A percentile compares a stretch with the other conserved stretches of the same genome.
Evolutionary conservation across 495 filamentous ascomycete species (phyloP).

Genomic region (Penicillium coffeae): DNA sequence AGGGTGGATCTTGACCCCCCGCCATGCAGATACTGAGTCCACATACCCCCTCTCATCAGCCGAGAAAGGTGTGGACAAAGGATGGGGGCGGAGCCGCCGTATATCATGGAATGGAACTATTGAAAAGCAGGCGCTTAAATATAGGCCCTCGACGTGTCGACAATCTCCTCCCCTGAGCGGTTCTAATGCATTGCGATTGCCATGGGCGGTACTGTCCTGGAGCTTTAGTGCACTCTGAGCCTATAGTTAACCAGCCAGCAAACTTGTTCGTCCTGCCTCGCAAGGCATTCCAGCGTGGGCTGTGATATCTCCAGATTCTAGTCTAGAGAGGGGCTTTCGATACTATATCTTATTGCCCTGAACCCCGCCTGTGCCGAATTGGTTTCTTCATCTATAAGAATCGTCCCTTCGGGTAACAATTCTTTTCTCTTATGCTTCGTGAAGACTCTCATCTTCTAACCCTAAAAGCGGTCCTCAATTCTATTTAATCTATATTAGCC

Average conservation of each 20-base stretch:
- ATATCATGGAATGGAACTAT: conserved; percentile 21
- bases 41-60: conserved; percentile 1
- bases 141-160: conserved; percentile 36
- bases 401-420: neutral
- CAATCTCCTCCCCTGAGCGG: conserved; percentile 23
- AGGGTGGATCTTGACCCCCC: conserved; percentile 13
- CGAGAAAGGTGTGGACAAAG: conserved; percentile 17
- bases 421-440: neutral
- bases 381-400: conserved; percentile 14
- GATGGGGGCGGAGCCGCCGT: conserved; percentile 22
- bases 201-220: conserved; percentile 31
- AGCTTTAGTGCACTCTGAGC: conserved; percentile 33
- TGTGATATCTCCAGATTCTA: conserved; percentile 27
- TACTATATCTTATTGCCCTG: conserved; percentile 18
- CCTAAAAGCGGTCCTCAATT: neutral
- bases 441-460: neutral
- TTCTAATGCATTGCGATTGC: conserved; percentile 34
- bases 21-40: conserved; percentile 29
- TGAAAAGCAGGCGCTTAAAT: conserved; percentile 38
- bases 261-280: conserved; percentile 33
- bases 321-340: conserved; percentile 13
- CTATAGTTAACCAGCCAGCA: conserved; percentile 34
- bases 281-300: conserved; percentile 32
- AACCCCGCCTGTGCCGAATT: conserved; percentile 9
- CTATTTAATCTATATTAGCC: conserved; percentile 11